Base-by-base conservation (phyloP, 805 yeast genomes). In the Ogataea neopini region DNA sequence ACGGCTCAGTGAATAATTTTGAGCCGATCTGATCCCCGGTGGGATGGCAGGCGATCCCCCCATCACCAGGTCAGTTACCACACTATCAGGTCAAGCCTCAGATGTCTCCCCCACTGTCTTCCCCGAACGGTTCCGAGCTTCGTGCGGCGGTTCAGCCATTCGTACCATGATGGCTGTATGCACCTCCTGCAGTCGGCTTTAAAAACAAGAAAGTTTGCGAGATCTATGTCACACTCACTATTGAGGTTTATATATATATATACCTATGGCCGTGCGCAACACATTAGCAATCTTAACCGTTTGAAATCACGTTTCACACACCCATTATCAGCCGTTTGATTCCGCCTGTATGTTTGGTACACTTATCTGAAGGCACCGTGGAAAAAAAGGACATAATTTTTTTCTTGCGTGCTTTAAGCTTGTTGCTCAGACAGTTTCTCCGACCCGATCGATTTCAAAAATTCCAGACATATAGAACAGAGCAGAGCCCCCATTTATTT, bases 51-150 rank as follows among this genome's bases (percentile, higher is more conserved):
- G n/a, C n/a, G n/a, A n/a, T n/a, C n/a, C n/a, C n/a, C n/a, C n/a
- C n/a, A n/a, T n/a, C n/a, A n/a, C n/a, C n/a, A n/a, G n/a, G n/a
- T n/a, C n/a, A n/a, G n/a, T n/a, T n/a, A n/a, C n/a, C n/a, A n/a
- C n/a, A n/a, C n/a, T n/a, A n/a, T n/a, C n/a, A n/a, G n/a, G n/a
- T n/a, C n/a, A n/a, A n/a, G n/a, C n/a, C n/a, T n/a, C n/a, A n/a
- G n/a, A n/a, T n/a, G n/a, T n/a, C n/a, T n/a, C 32, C 7, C 40
- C 14, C 32, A 22, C 11, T 7, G 15, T 8, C 40, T 22, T 23
- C 40, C 40, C 40, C 40, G 40, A 37, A 37, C 30, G 40, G 40
- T 37, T 37, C 40, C 40, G 40, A 37, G 40, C 32, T 20, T 22
- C 40, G n/a, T 23, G 40, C 40, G 25, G 28, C 29, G 10, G 30